Percentiles rank a stretch among this genome's conserved stretches.
These are phyloP conservation scores for Rhynchospora pubera DNA, from an alignment of 176 grass and related monocot genomes.

Conservation along the genomic window DNA sequence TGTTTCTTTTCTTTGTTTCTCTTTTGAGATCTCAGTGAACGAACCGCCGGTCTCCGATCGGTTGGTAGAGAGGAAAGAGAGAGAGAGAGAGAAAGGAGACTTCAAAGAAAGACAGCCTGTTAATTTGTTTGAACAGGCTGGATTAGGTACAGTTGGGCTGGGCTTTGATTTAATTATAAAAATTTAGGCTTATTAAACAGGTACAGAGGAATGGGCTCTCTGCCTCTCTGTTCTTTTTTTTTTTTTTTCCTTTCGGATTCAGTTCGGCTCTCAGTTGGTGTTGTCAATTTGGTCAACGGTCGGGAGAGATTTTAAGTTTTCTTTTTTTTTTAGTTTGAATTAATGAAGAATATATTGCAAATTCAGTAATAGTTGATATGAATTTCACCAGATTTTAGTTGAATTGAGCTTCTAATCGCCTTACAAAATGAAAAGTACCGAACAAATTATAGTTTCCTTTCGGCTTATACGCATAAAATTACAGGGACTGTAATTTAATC, in stretches of 20 bases:
- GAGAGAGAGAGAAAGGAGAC: not conserved
- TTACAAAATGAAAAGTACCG: not conserved
- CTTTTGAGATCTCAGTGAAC: not conserved
- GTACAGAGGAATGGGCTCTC: not conserved
- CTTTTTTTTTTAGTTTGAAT: not conserved
- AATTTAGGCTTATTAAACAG: not conserved
- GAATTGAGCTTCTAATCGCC: not conserved
- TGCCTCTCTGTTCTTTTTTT: not conserved
- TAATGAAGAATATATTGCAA: not conserved
- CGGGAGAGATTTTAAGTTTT: not conserved
- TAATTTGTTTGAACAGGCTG: constrained; percentile 16
- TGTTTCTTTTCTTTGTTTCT: not conserved
- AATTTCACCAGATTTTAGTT: not conserved
- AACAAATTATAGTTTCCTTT: not conserved
- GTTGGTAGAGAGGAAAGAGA: not conserved
- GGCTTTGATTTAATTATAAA: not conserved
- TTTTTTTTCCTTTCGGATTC: not conserved
- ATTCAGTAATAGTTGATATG: not conserved
- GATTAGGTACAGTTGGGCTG: not conserved
- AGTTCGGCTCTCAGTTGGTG: not conserved
- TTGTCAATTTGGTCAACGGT: not conserved
- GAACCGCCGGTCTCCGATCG: constrained; percentile 16
- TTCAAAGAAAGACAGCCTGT: not conserved
- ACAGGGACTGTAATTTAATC: not conserved
- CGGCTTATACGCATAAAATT: not conserved